Base-by-base conservation (phyloP, 345 rosid species). In the Orychophragmus violaceus region DNA sequence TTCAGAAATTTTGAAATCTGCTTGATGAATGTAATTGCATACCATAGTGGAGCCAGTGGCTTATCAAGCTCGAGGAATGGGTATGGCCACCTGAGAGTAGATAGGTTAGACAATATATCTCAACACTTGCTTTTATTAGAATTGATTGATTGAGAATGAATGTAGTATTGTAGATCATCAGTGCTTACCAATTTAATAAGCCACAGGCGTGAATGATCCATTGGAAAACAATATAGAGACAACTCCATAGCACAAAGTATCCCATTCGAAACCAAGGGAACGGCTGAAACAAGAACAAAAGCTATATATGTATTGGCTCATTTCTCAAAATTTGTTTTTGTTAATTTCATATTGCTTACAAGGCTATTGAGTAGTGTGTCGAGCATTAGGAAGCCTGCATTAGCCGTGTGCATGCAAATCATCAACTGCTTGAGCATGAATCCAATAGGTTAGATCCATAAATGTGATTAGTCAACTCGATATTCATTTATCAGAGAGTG, bases 121-220 rank as follows among this genome's bases (percentile, higher is more conserved):
- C 27, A 12, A 11, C 1, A 25, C 10, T 29, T 28, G 18, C 17
- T 45, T 29, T 1, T 24, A 10, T 36, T 59, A n/a, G 22, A 22
- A 11, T 22, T 25, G 28, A 6, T 37, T 27, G 37, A 7, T 21
- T 18, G 2, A 33, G 14, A 6, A 28, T 44, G 13, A 32, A 27
- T 22, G 55, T 13, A 25, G 55, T 9, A 10, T 9, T 37, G 19
- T 54, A 12, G 17, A 10, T 45, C 10, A 28, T 50, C 6, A 7
- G 5, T 72, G 46, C 57, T 72, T 82, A 90, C 99, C 92, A 84
- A 53, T 89, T 74, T 66, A 85, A 75, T 4, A 46, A 46, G 0
- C 99, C 92, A 68, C 86, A 81, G 48, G 91, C 89, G 65, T 88
- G 97, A 65, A 90, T 75, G 59, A 82, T 77, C 99, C 97, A 94